These are phyloP conservation scores for Pyropia yezoensis DNA, from an alignment of 23 red algal genomes.

Conservation along the genomic window DNA sequence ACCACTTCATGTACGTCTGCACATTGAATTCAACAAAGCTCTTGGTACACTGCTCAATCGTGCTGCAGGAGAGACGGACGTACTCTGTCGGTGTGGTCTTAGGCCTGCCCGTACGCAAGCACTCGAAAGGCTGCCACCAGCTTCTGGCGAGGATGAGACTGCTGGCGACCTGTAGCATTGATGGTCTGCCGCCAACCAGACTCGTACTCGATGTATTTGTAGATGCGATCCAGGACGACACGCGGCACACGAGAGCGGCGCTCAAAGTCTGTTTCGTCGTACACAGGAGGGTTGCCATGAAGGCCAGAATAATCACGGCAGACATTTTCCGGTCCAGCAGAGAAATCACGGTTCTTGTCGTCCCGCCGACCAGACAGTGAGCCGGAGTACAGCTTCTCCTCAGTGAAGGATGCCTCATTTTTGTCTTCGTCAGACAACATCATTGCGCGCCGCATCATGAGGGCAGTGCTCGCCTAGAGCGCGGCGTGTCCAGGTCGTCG, in stretches of 20 bases:
- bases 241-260: slow-evolving; percentile 5
- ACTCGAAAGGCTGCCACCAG: slow-evolving; percentile 6
- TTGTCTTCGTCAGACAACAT: too few relatives aligned
- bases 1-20: background rate
- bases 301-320: slow-evolving; percentile 2
- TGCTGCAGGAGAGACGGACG: slow-evolving; percentile 10
- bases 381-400: too few relatives aligned
- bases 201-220: background rate
- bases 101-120: slow-evolving; percentile 17
- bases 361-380: too few relatives aligned
- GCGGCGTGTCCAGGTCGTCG: too few relatives aligned
- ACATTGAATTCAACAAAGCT: background rate
- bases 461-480: too few relatives aligned
- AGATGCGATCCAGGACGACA: background rate
- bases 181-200: background rate
- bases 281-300: too few relatives aligned
- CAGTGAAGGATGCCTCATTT: too few relatives aligned
- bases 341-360: slow-evolving; percentile 5
- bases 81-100: slow-evolving; percentile 14
- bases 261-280: background rate
- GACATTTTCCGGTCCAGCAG: background rate
- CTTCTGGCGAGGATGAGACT: background rate
- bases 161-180: background rate
- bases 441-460: too few relatives aligned
- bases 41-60: background rate